These are phyloP conservation scores for Tarenaya hassleriana DNA, from an alignment of 345 rosid species.

Conservation along the genomic window DNA sequence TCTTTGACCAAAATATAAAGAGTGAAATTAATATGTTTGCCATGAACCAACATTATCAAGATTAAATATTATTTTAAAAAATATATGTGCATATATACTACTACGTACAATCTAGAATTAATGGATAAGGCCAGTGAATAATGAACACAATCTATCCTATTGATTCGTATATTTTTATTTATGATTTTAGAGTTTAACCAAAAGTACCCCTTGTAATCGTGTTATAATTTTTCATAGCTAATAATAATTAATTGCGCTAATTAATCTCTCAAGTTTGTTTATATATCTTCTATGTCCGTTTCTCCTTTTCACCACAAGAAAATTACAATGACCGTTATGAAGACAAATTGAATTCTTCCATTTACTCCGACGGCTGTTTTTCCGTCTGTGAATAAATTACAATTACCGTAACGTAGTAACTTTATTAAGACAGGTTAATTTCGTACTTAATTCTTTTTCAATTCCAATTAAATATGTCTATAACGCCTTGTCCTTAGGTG, in stretches of 20 bases:
- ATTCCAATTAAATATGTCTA: no score
- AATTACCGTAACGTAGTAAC: conserved; percentile 5
- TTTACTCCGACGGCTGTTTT: not conserved
- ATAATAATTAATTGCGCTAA: not conserved
- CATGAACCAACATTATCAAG: not conserved
- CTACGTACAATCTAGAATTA: not conserved
- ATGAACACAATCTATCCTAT: not conserved
- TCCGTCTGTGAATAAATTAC: no score
- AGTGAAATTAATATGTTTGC: not conserved
- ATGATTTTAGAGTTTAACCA: not conserved
- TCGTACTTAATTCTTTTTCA: not conserved
- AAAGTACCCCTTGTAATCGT: not conserved
- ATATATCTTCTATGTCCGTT: not conserved
- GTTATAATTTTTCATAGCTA: not conserved
- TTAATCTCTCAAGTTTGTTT: not conserved
- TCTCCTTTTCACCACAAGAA: no score
- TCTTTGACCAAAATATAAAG: not conserved
- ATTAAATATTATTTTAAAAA: not conserved
- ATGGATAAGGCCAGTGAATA: conserved; percentile 9
- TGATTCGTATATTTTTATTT: not conserved
- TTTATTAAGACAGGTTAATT: not conserved
- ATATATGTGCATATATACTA: no score
- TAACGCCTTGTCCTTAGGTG: no score
- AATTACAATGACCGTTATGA: no score
- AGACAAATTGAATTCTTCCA: not conserved